Base-by-base conservation (phyloP, 192 early-diverging fungal genomes). In the Gonapodya sp. region DNA sequence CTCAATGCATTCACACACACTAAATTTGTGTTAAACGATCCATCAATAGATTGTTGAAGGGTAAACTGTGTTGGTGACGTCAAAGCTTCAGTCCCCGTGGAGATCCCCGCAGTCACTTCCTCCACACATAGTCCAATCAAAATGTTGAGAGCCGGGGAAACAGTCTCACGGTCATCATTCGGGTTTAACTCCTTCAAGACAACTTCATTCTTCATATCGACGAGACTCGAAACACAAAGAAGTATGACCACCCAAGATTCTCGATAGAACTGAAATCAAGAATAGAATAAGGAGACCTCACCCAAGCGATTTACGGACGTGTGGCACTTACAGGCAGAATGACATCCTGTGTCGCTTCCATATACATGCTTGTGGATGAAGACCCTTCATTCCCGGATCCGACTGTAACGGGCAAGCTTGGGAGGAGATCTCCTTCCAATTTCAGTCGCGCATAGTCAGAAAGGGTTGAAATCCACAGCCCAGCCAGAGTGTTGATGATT, bases 121-220 rank as follows among this genome's bases (percentile, higher is more conserved):
- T 94, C 92, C 1, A 93, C 83, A 79, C 93, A 94, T 34, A 94
- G 84, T 31, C 93, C 93, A 84, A 92, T 89, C 32, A 95, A 82
- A 18, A 94, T 90, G 81, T 87, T 90, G 73, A 64, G 8, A 83
- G 78, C 33, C 18, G 30, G 64, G 8, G 1, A 35, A 75, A 8
- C 18, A 34, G 73, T 8, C 34, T 30, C 14, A 86, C 79, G 33
- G 46, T 34, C 35, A 37, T 36, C 30, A 35, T 34, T 14, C 30
- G 34, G 18, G 34, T 35, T n/a, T n/a, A 91, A 73, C 0, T 89
- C 86, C 35, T 82, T 73, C 0, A 89, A 81, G 82, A 91, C 89
- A 33, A 80, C 84, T 36, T 81, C 73, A 34, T 89, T 85, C 8
- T 87, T 82, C 1, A 78, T 81, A 34, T 89, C 85, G 2, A 90